Percentiles rank a stretch among this genome's conserved stretches.
Conservation (phyloP, 495 filamentous ascomycete species). For the Penicillium goetzii region DNA sequence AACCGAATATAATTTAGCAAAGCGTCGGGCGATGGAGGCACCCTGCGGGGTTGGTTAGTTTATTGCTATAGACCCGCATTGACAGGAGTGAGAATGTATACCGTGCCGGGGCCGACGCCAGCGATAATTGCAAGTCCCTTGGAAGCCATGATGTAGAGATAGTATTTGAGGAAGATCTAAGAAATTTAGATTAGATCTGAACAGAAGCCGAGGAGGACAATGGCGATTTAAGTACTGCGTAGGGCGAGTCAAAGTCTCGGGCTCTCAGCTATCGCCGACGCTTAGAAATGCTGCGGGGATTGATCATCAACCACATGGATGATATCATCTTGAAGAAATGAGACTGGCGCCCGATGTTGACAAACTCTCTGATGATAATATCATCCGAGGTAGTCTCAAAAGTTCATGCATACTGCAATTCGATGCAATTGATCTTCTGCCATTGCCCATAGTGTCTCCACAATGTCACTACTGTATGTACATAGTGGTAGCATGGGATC, state of each 20-base stretch:
- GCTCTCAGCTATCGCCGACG: slow-evolving; percentile 19
- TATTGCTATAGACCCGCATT: slow-evolving; percentile 2
- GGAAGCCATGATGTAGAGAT: slow-evolving; percentile 32
- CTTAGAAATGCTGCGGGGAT: slow-evolving; percentile 38
- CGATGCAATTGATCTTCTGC: neutral
- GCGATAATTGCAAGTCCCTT: slow-evolving; percentile 69
- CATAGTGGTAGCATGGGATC: neutral
- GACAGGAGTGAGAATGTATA: slow-evolving; percentile 28
- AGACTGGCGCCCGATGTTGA: slow-evolving; percentile 15
- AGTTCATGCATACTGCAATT: neutral
- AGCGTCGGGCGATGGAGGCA: slow-evolving; percentile 65
- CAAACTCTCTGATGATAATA: slow-evolving; percentile 20
- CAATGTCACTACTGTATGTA: neutral
- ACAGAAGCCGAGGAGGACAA: neutral
- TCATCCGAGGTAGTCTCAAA: slow-evolving; percentile 2
- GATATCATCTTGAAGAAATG: slow-evolving; percentile 30
- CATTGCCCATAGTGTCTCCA: neutral
- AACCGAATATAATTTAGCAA: slow-evolving; percentile 74
- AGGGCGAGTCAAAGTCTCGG: slow-evolving; percentile 14
- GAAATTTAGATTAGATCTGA: neutral
- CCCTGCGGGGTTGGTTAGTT: slow-evolving; percentile 39
- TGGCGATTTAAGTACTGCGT: slow-evolving; percentile 12
- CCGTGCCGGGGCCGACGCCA: slow-evolving; percentile 75
- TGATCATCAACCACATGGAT: slow-evolving; percentile 34
- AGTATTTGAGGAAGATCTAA: neutral